A percentile compares a stretch with the other conserved stretches of the same genome.
Evolutionary conservation across 352 stramenopile species (phyloP).

Genomic region (Globisporangium barbulae): DNA sequence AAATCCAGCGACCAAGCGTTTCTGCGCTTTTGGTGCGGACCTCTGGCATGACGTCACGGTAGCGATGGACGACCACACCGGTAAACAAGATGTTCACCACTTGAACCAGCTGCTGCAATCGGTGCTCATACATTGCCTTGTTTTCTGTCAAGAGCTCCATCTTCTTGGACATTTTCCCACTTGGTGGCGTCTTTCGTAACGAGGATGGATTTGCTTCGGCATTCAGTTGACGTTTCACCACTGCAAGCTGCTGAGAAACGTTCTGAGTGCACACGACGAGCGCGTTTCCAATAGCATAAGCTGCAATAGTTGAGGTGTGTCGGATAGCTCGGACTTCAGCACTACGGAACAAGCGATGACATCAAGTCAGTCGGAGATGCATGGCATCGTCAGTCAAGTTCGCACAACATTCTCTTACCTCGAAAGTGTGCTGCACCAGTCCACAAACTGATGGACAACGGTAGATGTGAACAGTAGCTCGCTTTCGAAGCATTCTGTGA

Average conservation of each 20-base stretch:
- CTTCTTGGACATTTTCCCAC: conserved; percentile 37
- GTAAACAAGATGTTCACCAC: conserved; percentile 71
- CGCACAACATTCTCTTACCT: conserved; percentile 29
- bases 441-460: conserved; percentile 58
- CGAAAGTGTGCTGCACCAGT: conserved; percentile 82
- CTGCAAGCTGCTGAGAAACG: conserved; percentile 58
- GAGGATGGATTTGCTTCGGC: conserved; percentile 34
- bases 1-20: conserved; percentile 82
- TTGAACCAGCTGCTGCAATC: conserved; percentile 51
- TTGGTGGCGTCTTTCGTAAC: conserved; percentile 18
- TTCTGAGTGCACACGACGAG: conserved; percentile 51
- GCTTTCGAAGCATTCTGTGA: conserved; percentile 77
- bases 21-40: conserved; percentile 84
- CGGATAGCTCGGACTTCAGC: conserved; percentile 80
- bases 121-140: conserved; percentile 64
- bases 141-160: conserved; percentile 59
- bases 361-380: background rate
- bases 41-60: conserved; percentile 92
- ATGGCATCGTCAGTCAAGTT: background rate
- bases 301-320: conserved; percentile 71
- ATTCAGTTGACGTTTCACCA: conserved; percentile 70
- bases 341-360: conserved; percentile 26
- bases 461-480: conserved; percentile 76
- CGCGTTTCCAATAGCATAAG: conserved; percentile 60
- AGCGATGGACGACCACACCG: conserved; percentile 76